Evolutionary conservation across 495 filamentous ascomycete genomes (phyloP).

Genomic region (Lasiosphaeriaceae sp.): DNA sequence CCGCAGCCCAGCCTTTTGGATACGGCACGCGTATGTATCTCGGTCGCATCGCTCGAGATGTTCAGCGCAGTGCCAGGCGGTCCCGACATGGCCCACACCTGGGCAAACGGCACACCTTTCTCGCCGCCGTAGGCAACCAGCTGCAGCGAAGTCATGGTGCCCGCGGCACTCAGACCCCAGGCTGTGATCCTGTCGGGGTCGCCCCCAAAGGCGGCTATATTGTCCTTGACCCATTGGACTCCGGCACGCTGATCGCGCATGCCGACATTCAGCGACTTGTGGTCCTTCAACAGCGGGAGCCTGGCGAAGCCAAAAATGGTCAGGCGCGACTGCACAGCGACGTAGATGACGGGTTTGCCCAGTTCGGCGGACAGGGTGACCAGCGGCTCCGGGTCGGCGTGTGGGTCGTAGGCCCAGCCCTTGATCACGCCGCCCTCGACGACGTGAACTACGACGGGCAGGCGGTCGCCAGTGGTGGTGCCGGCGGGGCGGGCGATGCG

Average conservation of each 20-base stretch:
- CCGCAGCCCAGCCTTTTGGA: slow-evolving; percentile 19
- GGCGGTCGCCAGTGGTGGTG: slow-evolving; percentile 20
- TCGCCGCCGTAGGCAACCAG: slow-evolving; percentile 31
- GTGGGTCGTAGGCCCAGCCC: slow-evolving; percentile 32
- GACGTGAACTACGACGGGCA: slow-evolving; percentile 42
- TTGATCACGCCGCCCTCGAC: slow-evolving; percentile 38
- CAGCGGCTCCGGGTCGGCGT: slow-evolving; percentile 34
- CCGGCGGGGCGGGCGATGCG: slow-evolving; percentile 36
- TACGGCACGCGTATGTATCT: slow-evolving; percentile 32
- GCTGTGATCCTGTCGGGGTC: slow-evolving; percentile 29
- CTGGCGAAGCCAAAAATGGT: slow-evolving; percentile 27
- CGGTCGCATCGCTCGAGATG: slow-evolving; percentile 31
- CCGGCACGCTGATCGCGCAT: slow-evolving; percentile 26
- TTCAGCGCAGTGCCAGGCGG: slow-evolving; percentile 41
- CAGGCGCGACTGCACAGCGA: slow-evolving; percentile 25
- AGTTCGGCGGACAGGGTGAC: slow-evolving; percentile 33
- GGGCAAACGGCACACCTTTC: slow-evolving; percentile 27
- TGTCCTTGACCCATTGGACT: slow-evolving; percentile 37
- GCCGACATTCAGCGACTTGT: slow-evolving; percentile 26
- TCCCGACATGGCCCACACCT: slow-evolving; percentile 41
- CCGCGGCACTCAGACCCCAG: slow-evolving; percentile 15
- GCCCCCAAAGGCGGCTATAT: slow-evolving; percentile 27
- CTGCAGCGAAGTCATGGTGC: slow-evolving; percentile 30
- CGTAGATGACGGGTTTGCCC: slow-evolving; percentile 32
- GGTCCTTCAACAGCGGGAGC: slow-evolving; percentile 14